Percentiles rank a stretch among this genome's conserved stretches.
Conservation (phyloP, 1,284 basidiomycete genomes). For the Ceratobasidium sp. region DNA sequence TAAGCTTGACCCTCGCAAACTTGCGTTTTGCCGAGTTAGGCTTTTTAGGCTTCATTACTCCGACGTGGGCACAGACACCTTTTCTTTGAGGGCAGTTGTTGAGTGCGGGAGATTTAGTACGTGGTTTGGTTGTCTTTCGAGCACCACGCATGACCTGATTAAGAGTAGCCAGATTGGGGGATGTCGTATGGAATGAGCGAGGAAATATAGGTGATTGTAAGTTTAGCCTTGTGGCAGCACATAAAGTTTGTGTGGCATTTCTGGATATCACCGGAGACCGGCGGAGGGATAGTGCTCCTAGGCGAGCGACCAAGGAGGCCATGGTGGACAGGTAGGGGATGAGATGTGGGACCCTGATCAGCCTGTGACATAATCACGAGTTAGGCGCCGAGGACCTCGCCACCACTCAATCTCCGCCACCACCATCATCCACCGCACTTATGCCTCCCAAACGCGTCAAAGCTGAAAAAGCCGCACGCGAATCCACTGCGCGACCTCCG, state of each 20-base stretch:
- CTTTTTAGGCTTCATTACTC: slow-evolving; percentile 93
- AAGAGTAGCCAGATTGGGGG: slow-evolving; percentile 73
- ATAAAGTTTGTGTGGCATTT: slow-evolving; percentile 5
- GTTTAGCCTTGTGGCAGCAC: too few relatives aligned
- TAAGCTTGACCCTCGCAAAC: slow-evolving; percentile 93
- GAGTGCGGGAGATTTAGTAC: slow-evolving; percentile 81
- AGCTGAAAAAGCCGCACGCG: slow-evolving; percentile 22
- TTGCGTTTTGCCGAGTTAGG: slow-evolving; percentile 99
- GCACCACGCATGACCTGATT: slow-evolving; percentile 79
- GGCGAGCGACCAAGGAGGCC: slow-evolving; percentile 35
- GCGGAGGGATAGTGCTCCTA: slow-evolving; percentile 29
- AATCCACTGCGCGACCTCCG: slow-evolving; percentile 6
- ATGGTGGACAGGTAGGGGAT: slow-evolving; percentile 38
- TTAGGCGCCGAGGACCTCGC: too few relatives aligned
- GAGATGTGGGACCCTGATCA: too few relatives aligned
- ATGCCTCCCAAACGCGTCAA: slow-evolving; percentile 38
- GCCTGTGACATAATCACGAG: too few relatives aligned
- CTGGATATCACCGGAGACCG: slow-evolving; percentile 2
- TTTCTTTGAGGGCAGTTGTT: slow-evolving; percentile 86
- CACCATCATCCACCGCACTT: slow-evolving; percentile 6
- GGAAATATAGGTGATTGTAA: not conserved
- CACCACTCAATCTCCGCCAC: not conserved
- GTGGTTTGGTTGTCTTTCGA: slow-evolving; percentile 67
- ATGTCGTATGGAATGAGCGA: slow-evolving; percentile 76
- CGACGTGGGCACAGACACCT: slow-evolving; percentile 88